These are phyloP conservation scores for Pleurotus ostreatus DNA, from an alignment of 768 basidiomycete species.

Conservation along the genomic window DNA sequence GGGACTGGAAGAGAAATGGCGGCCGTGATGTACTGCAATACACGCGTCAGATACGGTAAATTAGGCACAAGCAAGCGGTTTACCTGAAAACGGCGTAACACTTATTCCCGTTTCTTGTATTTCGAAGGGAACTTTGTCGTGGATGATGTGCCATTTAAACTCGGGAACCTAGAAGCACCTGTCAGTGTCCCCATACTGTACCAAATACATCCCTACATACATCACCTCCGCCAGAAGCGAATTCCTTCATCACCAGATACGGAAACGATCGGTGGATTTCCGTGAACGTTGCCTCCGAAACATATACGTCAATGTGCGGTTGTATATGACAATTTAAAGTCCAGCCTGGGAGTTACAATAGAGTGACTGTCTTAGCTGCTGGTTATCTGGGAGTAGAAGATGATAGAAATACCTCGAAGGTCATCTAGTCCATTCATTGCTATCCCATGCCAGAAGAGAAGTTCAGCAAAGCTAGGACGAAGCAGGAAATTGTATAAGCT, in stretches of 20 bases:
- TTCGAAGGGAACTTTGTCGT: constrained; percentile 63
- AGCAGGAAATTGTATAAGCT: constrained; percentile 8
- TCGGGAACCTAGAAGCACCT: constrained; percentile 59
- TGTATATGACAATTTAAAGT: constrained; percentile 65
- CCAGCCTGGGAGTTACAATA: constrained; percentile 49
- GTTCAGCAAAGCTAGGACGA: neutral
- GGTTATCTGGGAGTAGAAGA: no score
- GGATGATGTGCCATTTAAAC: constrained; percentile 79
- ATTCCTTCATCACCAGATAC: constrained; percentile 73
- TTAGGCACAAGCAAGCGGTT: constrained; percentile 13
- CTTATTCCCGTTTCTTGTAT: constrained; percentile 59
- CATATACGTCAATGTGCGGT: constrained; percentile 69
- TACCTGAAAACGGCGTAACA: constrained; percentile 66
- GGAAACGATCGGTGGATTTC: constrained; percentile 75
- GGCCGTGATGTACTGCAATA: constrained; percentile 67
- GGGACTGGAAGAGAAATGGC: constrained; percentile 45
- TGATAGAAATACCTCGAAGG: constrained; percentile 52
- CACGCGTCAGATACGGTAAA: no score
- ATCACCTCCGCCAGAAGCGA: constrained; percentile 78
- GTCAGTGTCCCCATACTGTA: neutral
- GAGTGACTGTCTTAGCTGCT: no score
- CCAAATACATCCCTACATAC: constrained; percentile 30
- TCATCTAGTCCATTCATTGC: constrained; percentile 93
- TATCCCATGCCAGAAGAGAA: constrained; percentile 13
- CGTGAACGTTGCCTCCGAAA: constrained; percentile 57